A percentile compares a stretch with the other conserved stretches of the same genome.
These are phyloP conservation scores for Penicillium psychrofluorescens DNA, from an alignment of 495 filamentous ascomycete species.

Conservation along the genomic window DNA sequence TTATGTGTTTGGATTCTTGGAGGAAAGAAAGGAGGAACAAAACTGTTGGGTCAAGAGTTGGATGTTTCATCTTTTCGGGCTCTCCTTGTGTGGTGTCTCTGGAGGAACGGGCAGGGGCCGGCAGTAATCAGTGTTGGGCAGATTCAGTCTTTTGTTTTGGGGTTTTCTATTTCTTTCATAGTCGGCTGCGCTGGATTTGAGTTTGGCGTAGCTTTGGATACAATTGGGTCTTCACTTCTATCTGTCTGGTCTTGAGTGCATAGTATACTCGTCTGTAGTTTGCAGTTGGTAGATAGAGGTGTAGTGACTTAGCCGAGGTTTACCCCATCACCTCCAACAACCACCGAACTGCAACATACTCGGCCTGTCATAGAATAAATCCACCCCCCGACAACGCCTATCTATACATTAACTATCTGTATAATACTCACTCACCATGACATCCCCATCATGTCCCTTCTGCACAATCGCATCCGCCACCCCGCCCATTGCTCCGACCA, in stretches of 20 bases:
- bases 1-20: background rate
- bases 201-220: conserved; percentile 9
- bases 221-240: conserved; percentile 9
- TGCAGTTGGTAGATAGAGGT: no score
- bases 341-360: no score
- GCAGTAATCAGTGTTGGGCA: conserved; percentile 12
- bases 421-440: background rate
- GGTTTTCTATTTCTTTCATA: conserved; percentile 15
- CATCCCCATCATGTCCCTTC: conserved; percentile 26
- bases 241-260: conserved; percentile 1
- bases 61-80: conserved; percentile 3
- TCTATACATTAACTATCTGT: no score
- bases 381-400: no score
- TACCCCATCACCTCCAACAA: no score
- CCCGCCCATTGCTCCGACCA: conserved; percentile 28
- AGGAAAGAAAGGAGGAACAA: no score
- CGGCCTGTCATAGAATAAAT: no score
- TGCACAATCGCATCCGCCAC: conserved; percentile 33
- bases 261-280: background rate
- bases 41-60: background rate
- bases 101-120: background rate
- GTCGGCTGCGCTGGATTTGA: conserved; percentile 14
- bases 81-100: background rate
- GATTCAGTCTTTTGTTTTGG: conserved; percentile 8
- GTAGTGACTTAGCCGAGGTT: no score